phyloP scores from a whole-genome alignment of 768 basidiomycete species.

The Tremella fuciformis region DNA sequence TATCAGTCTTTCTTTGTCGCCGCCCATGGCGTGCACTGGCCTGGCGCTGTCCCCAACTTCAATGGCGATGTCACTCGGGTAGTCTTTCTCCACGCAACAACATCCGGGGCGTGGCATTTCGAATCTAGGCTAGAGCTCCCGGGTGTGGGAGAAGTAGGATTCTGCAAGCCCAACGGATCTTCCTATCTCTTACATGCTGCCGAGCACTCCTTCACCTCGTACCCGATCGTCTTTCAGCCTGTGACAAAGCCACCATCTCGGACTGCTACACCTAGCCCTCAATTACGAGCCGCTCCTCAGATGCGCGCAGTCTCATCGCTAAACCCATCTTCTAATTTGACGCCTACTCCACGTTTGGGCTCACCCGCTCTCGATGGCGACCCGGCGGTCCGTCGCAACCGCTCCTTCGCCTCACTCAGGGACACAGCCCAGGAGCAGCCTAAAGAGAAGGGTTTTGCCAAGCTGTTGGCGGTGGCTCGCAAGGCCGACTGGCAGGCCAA shows the following conservation, averaged over 20 bases:
- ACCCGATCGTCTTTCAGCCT: conserved; percentile 31
- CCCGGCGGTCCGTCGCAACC: background rate
- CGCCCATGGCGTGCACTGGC: conserved; percentile 38
- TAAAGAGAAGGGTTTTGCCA: conserved; percentile 33
- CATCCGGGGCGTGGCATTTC: conserved; percentile 2
- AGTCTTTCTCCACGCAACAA: conserved; percentile 18
- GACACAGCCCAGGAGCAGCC: conserved; percentile 5
- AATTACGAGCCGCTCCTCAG: background rate
- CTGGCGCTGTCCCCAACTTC: conserved; percentile 35
- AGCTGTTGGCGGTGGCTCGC: conserved; percentile 27
- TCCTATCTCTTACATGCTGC: conserved; percentile 31
- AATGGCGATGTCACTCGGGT: conserved; percentile 43
- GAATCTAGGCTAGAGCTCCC: conserved; percentile 34
- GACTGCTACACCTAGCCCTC: conserved; percentile 12
- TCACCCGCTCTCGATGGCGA: background rate
- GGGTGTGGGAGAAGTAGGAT: conserved; percentile 32
- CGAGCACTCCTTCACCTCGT: conserved; percentile 22
- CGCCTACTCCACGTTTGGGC: background rate
- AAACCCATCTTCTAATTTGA: background rate
- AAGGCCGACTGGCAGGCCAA: conserved; percentile 18
- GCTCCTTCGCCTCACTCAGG: conserved; percentile 4
- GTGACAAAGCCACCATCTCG: conserved; percentile 5
- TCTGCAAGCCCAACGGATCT: conserved; percentile 8
- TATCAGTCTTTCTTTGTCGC: conserved; percentile 13
- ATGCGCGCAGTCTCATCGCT: background rate